Evolutionary conservation across 225 moss, liverwort and hornwort genomes (phyloP).

Genomic region (Takakia lepidozioides): DNA sequence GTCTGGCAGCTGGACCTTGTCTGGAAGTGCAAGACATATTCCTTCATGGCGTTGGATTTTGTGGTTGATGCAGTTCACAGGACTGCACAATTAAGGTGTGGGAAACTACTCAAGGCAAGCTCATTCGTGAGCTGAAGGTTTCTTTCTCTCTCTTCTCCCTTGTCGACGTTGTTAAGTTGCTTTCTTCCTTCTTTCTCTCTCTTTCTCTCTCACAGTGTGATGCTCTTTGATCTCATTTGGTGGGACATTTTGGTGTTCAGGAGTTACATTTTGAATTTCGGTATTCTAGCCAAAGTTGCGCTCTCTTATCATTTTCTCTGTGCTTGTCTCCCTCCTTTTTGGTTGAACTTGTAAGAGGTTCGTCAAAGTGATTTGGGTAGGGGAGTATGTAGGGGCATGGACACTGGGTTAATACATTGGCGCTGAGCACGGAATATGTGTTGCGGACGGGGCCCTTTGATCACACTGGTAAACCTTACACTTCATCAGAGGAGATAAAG

Average conservation of each 20-base stretch:
- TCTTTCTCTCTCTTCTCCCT: not conserved
- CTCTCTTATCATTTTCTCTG: no score
- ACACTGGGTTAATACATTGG: conserved; percentile 96
- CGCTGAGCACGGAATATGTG: conserved; percentile 89
- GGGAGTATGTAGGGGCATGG: conserved; percentile 63
- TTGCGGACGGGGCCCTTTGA: conserved; percentile 85
- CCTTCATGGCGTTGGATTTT: no score
- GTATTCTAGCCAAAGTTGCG: no score
- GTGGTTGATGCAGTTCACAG: conserved; percentile 57
- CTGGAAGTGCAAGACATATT: not conserved
- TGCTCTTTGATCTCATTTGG: no score
- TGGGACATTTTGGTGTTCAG: no score
- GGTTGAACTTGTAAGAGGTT: no score
- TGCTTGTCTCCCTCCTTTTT: no score
- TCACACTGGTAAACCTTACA: conserved; percentile 60
- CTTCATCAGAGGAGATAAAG: conserved; percentile 67
- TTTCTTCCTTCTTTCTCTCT: not conserved
- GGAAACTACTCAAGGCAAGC: conserved; percentile 92
- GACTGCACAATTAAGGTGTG: conserved; percentile 97
- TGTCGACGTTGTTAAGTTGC: not conserved
- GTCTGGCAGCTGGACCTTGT: not conserved
- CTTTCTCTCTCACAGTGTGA: not conserved
- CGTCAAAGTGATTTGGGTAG: no score
- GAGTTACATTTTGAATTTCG: no score
- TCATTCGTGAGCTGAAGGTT: conserved; percentile 90